Conservation (phyloP, 148 eudicot species). For the Rhododendron simsii region DNA sequence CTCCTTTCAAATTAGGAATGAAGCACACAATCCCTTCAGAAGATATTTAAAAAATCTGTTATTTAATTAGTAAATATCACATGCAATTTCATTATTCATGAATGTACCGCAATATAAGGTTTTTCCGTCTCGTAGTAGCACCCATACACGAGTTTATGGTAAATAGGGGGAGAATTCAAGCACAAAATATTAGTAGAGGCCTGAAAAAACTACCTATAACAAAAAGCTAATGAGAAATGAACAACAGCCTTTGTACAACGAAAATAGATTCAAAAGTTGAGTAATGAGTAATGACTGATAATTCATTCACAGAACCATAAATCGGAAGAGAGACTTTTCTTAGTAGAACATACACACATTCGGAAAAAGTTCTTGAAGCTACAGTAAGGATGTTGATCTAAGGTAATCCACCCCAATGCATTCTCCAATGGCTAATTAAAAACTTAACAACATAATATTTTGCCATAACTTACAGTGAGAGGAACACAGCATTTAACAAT, state of each 20-base stretch:
- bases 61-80: not conserved
- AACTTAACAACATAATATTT: not conserved
- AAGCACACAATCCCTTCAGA: not conserved
- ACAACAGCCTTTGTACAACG: not conserved
- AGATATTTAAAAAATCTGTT: too few relatives aligned
- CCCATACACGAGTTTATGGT: not conserved
- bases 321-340: not conserved
- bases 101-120: not conserved
- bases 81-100: not conserved
- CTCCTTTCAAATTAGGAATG: not conserved
- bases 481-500: not conserved
- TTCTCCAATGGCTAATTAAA: not conserved
- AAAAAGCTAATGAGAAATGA: not conserved
- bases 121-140: not conserved
- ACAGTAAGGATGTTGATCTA: not conserved
- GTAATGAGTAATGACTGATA: not conserved
- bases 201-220: not conserved
- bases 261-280: not conserved
- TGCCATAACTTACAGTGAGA: too few relatives aligned
- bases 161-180: not conserved
- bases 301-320: not conserved
- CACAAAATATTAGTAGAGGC: not conserved
- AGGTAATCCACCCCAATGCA: not conserved
- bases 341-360: not conserved
- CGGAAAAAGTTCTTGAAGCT: not conserved